These are phyloP conservation scores for Prillingera fragicola DNA, from an alignment of 1,284 basidiomycete species.

Conservation along the genomic window DNA sequence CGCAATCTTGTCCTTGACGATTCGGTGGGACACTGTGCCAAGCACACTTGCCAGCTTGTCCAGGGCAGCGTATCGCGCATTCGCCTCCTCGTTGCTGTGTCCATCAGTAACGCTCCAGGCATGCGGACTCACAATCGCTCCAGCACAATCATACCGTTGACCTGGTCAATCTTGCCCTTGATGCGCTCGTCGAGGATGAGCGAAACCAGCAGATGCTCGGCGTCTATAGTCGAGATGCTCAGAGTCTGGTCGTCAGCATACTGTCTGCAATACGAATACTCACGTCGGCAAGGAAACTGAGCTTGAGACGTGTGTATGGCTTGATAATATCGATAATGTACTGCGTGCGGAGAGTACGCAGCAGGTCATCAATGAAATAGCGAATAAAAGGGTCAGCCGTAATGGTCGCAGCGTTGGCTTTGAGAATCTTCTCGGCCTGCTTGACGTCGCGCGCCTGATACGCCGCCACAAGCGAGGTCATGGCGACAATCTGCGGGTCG, in stretches of 20 bases:
- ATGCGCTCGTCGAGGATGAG: constrained; percentile 94
- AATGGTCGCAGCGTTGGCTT: constrained; percentile 86
- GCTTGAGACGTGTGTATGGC: constrained; percentile 87
- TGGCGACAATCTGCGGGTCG: constrained; percentile 91
- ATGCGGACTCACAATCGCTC: constrained; percentile 64
- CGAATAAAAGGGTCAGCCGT: constrained; percentile 92
- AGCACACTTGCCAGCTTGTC: constrained; percentile 74
- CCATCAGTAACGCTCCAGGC: neutral
- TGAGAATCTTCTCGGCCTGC: constrained; percentile 87
- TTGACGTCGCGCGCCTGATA: constrained; percentile 96
- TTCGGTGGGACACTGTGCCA: constrained; percentile 45
- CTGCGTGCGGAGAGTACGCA: constrained; percentile 86
- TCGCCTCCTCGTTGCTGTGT: constrained; percentile 70
- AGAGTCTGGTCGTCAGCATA: constrained; percentile 62
- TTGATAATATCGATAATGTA: constrained; percentile 97
- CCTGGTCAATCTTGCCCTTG: constrained; percentile 91
- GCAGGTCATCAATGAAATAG: constrained; percentile 87
- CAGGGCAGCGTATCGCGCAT: constrained; percentile 74
- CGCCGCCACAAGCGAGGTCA: constrained; percentile 94
- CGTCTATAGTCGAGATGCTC: constrained; percentile 78
- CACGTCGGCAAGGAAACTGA: constrained; percentile 84
- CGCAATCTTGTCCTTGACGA: constrained; percentile 32
- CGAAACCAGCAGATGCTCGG: constrained; percentile 86
- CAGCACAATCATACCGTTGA: constrained; percentile 82
- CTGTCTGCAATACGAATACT: constrained; percentile 10